Evolutionary conservation across 2,329 filamentous ascomycete species (phyloP).

Genomic region (Paecilomyces formosus): DNA sequence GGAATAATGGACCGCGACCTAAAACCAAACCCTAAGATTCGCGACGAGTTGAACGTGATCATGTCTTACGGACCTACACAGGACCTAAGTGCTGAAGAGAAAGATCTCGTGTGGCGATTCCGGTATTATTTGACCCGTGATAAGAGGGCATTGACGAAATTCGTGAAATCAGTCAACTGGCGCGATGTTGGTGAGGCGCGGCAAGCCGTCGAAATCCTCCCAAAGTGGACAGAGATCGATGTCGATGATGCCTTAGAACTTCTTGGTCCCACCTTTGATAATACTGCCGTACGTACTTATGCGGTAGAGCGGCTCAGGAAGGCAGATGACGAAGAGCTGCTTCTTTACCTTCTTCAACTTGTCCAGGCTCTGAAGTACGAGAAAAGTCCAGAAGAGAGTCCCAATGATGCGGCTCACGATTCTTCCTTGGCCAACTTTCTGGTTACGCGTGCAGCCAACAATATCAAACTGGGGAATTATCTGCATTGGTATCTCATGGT

Average conservation of each 20-base stretch:
- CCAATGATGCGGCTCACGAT: constrained; percentile 58
- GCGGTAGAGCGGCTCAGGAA: constrained; percentile 88
- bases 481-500: constrained; percentile 99
- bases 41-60: constrained; percentile 86
- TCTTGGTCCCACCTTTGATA: constrained; percentile 85
- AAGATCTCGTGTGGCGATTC: constrained; percentile 96
- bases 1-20: constrained; percentile 92
- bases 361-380: constrained; percentile 96
- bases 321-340: constrained; percentile 82
- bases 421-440: constrained; percentile 86
- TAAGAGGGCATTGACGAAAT: constrained; percentile 88
- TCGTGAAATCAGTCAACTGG: constrained; percentile 97
- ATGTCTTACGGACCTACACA: constrained; percentile 91
- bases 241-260: constrained; percentile 94
- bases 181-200: constrained; percentile 74
- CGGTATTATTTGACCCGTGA: constrained; percentile 88
- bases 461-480: constrained; percentile 87
- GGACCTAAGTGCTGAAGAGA: constrained; percentile 78
- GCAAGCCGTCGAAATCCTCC: constrained; percentile 81
- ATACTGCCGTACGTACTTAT: constrained; percentile 79
- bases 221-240: constrained; percentile 94
- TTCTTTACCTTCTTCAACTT: constrained; percentile 85
- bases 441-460: constrained; percentile 77
- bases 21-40: constrained; percentile 90
- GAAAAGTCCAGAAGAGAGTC: constrained; percentile 57